Evolutionary conservation across 768 basidiomycete species (phyloP).

Genomic region (Mycena chlorophos): DNA sequence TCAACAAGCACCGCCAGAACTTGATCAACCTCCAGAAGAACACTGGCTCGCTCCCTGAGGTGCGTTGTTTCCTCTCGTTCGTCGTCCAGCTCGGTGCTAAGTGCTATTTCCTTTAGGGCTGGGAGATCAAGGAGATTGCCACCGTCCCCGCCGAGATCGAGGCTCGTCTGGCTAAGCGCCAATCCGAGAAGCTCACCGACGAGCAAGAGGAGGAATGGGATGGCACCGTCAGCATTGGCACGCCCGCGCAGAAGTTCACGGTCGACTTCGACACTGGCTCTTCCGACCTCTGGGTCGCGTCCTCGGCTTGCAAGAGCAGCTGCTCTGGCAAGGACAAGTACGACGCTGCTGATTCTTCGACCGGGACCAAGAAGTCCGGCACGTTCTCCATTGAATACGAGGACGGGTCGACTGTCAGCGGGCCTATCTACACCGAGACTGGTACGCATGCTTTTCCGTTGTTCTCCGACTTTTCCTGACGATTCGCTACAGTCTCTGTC

Average conservation of each 20-base stretch:
- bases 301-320: slow-evolving; percentile 6
- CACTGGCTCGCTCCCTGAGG: slow-evolving; percentile 18
- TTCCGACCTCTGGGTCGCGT: slow-evolving; percentile 13
- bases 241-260: slow-evolving; percentile 35
- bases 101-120: slow-evolving; percentile 20
- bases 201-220: slow-evolving; percentile 40
- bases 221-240: slow-evolving; percentile 40
- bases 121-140: slow-evolving; percentile 30
- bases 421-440: slow-evolving; percentile 30
- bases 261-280: slow-evolving; percentile 40
- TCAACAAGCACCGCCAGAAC: slow-evolving; percentile 41
- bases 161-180: slow-evolving; percentile 26
- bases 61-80: not conserved
- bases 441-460: slow-evolving; percentile 2
- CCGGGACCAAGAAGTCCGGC: slow-evolving; percentile 28
- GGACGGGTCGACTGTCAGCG: slow-evolving; percentile 43
- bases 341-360: slow-evolving; percentile 28
- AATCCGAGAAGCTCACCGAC: slow-evolving; percentile 35
- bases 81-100: not conserved
- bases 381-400: slow-evolving; percentile 43
- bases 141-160: slow-evolving; percentile 14
- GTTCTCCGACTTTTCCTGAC: slow-evolving; percentile 30
- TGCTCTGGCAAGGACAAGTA: slow-evolving; percentile 32
- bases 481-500: slow-evolving; percentile 25
- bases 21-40: slow-evolving; percentile 36